Percentiles rank a stretch among this genome's conserved stretches.
These are phyloP conservation scores for Multifurca ochricompacta DNA, from an alignment of 768 basidiomycete genomes.

Conservation along the genomic window DNA sequence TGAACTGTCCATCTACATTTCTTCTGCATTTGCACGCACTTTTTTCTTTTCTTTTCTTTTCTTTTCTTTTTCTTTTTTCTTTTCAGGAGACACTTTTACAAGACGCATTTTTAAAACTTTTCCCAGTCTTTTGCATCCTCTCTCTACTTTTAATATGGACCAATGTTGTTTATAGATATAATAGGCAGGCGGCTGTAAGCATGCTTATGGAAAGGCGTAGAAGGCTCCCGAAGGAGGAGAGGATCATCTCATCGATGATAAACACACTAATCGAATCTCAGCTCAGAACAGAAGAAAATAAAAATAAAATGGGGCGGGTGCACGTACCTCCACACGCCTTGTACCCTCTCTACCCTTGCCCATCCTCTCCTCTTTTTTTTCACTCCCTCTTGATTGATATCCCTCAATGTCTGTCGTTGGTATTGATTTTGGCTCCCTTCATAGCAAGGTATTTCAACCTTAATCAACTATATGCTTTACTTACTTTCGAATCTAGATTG, in stretches of 20 bases:
- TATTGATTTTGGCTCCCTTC: conserved; percentile 86
- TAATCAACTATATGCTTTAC: background rate
- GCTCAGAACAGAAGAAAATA: too few relatives aligned
- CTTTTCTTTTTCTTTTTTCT: background rate
- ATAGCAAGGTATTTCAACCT: conserved; percentile 60
- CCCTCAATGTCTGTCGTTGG: conserved; percentile 83
- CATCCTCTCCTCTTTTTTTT: background rate
- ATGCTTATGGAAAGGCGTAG: conserved; percentile 11
- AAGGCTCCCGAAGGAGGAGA: conserved; percentile 21
- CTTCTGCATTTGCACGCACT: too few relatives aligned
- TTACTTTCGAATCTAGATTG: conserved; percentile 51
- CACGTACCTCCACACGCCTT: background rate
- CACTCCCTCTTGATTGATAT: background rate
- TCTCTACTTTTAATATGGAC: background rate
- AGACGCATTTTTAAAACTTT: background rate
- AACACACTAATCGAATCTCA: too few relatives aligned
- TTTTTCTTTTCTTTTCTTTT: background rate
- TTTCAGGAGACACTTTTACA: background rate
- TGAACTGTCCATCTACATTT: background rate
- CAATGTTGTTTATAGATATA: too few relatives aligned
- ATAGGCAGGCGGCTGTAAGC: background rate
- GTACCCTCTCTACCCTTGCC: too few relatives aligned
- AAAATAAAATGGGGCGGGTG: conserved; percentile 3
- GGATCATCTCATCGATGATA: background rate
- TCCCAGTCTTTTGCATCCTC: background rate